Evolutionary conservation across 257 asterid species (phyloP), one percentile per base, ranked within the genome.

Genomic region (Petunia secreta): DNA sequence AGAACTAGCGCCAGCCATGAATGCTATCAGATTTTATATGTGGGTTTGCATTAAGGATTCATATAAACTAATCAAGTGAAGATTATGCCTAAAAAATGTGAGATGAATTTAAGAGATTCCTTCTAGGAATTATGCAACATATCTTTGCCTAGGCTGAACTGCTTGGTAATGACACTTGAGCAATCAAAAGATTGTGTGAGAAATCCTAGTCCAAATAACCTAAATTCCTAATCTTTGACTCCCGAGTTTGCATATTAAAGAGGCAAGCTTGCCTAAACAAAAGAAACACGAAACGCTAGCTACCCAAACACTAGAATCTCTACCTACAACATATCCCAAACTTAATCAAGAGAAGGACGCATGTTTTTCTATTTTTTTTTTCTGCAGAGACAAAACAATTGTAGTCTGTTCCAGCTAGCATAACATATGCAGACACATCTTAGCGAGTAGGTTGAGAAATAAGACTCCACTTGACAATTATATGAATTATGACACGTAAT

Each of bases 391-490:
- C 3, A 43, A 44, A 68, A 38, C 75, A 67, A 67, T 4, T 2
- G 55, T 14, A 14, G 73, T 65, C 11, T 65, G 36, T 65, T 39
- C 6, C 36, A 11, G 55, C 55, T 8, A 50, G 5, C 7, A 25
- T 5, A 55, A 66, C 55, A 67, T 67, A 67, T 14, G 39, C 15
- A 67, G 75, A 67, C 55, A 43, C 55, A 15, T n/a, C 4, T 64
- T 64, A 64, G 71, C 39, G 2, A 67, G 57, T 67, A 43, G 75
- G 43, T 67, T 67, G n/a, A 67, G 39, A 55, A 55, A 55, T 1
- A 55, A 67, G 55, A 67, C 34, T 67, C 34, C 54, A 43, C 39
- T 67, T 3, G 57, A 67, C 57, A 67, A 67, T 43, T 68, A 43
- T 43, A 55, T 67, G 57, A 67, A 67, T 8, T 43, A 68, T 68